A percentile compares a stretch with the other conserved stretches of the same genome.
Conservation (phyloP, 164 flowering plant genomes). For the Taxillus chinensis region DNA sequence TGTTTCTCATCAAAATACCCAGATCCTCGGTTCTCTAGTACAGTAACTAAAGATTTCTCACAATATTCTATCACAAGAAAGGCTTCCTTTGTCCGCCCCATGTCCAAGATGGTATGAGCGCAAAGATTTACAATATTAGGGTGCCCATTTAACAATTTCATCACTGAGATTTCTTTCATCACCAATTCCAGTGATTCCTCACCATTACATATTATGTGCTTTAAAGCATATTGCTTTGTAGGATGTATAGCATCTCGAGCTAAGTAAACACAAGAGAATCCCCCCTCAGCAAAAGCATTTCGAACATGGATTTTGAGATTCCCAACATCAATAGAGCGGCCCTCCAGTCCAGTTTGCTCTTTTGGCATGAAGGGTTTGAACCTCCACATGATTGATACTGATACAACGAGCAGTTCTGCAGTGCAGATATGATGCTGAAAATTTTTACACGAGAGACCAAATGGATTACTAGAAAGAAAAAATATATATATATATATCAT, state of each 20-base stretch:
- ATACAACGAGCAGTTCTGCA: neutral
- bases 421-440: conserved; percentile 4
- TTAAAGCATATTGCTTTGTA: conserved; percentile 86
- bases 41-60: conserved; percentile 84
- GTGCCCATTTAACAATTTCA: conserved; percentile 84
- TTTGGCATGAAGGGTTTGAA: conserved; percentile 81
- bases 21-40: conserved; percentile 85
- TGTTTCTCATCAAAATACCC: conserved; percentile 89
- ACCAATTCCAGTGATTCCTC: conserved; percentile 70
- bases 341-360: conserved; percentile 84
- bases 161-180: conserved; percentile 76
- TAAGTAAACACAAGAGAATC: conserved; percentile 90
- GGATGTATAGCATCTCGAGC: conserved; percentile 58
- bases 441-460: neutral
- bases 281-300: conserved; percentile 87
- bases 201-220: conserved; percentile 91
- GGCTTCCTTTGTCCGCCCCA: conserved; percentile 92
- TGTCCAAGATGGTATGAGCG: conserved; percentile 60
- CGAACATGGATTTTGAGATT: conserved; percentile 68
- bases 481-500: too few species aligned
- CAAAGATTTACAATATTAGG: conserved; percentile 77
- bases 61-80: conserved; percentile 90
- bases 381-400: conserved; percentile 62
- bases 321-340: conserved; percentile 74
- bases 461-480: too few species aligned